These are phyloP conservation scores for Coprinopsis sp. DNA, from an alignment of 768 basidiomycete genomes.

Conservation along the genomic window DNA sequence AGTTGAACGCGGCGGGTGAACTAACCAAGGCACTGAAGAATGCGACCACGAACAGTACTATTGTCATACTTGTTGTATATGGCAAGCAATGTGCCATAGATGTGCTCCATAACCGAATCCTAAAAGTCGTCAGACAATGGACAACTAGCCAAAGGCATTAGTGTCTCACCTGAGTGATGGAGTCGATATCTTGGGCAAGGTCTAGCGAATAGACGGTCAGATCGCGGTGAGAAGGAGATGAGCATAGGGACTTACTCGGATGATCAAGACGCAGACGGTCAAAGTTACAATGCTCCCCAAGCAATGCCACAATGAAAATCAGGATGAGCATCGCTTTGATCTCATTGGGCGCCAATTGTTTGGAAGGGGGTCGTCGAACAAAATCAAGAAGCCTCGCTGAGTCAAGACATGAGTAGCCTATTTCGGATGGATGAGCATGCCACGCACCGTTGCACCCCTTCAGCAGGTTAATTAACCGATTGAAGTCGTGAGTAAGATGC, in stretches of 20 bases:
- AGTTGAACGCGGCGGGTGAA: not conserved
- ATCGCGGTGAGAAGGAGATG: not conserved
- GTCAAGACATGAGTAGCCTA: conserved; percentile 42
- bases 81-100: conserved; percentile 67
- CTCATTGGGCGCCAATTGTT: conserved; percentile 44
- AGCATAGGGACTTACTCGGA: conserved; percentile 41
- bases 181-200: conserved; percentile 51
- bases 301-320: conserved; percentile 77
- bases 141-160: not conserved
- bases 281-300: conserved; percentile 88
- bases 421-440: not conserved
- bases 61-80: conserved; percentile 68
- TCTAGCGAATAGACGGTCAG: conserved; percentile 28
- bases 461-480: conserved; percentile 69
- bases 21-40: conserved; percentile 83
- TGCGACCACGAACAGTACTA: conserved; percentile 56
- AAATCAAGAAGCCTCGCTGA: conserved; percentile 36
- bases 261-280: conserved; percentile 66
- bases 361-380: conserved; percentile 38
- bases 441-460: conserved; percentile 78
- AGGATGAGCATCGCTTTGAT: conserved; percentile 59
- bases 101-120: conserved; percentile 76
- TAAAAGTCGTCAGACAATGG: conserved; percentile 22
- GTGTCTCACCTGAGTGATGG: conserved; percentile 47
- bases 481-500: conserved; percentile 83